Base-by-base conservation (phyloP, 78 protist species). In the Paratrimastix pyriformis region DNA sequence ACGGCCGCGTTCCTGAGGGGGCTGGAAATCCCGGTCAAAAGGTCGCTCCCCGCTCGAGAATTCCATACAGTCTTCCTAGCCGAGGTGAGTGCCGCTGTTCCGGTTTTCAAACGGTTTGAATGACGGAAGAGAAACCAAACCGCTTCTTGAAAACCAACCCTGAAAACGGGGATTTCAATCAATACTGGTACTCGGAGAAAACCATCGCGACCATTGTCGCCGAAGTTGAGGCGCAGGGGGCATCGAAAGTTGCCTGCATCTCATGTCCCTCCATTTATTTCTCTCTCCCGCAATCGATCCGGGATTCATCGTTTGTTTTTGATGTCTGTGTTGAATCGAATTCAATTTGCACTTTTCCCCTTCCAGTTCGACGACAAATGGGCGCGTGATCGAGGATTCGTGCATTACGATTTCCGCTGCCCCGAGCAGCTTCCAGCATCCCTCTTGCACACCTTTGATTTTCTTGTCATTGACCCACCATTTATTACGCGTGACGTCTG, bases 381-480 rank as follows among this genome's bases (percentile, higher is more conserved):
- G n/a, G n/a, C n/a, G n/a, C n/a, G n/a, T n/a, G n/a, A n/a, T n/a
- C n/a, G n/a, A 62, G 68, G 68, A 62, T 62, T 29, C 21, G 37
- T 62, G 15, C 21, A 33, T 21, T 62, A 62, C 21, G 68, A 62
- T 15, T 62, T 29, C 37, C 15, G 37, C 13, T 11, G 24, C 13
- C 68, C 68, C 21, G 42, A 29, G 15, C 21, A 15, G 21, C 11
- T 62, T 35, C 68, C 68, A 29, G 45, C 11, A 15, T 18, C 15
- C 26, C 13, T 62, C 45, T 33, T 13, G 68, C 68, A 62, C 21
- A 62, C 13, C 11, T 62, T 11, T 62, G 68, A 62, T 62, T 62
- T 15, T 21, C 42, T 62, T 62, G 68, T 62, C 24, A 62, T 62
- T 62, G 68, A 62, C 21, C 68, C 68, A 26, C 68, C 68, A 26